Conservation (phyloP, 148 eudicot species). For the Rhododendron molle region DNA sequence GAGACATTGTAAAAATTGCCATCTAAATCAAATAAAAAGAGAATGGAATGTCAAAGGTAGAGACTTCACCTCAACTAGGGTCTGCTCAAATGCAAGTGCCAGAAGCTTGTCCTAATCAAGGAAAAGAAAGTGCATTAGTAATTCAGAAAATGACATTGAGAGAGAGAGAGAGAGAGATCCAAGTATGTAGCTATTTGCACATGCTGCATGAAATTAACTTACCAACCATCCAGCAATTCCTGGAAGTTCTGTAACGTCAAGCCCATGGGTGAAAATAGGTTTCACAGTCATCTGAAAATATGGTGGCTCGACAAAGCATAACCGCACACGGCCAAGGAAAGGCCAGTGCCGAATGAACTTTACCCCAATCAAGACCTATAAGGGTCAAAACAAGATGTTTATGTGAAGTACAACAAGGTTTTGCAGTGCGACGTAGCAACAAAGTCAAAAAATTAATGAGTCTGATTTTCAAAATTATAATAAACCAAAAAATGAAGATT, state of each 20-base stretch:
- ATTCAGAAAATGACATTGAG: background rate
- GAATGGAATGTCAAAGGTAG: background rate
- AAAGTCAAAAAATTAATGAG: background rate
- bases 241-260: conserved; percentile 88
- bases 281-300: conserved; percentile 92
- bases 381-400: conserved; percentile 3
- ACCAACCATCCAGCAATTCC: conserved; percentile 99
- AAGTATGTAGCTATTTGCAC: background rate
- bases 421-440: background rate
- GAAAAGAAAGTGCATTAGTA: conserved; percentile 7
- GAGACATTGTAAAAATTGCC: background rate
- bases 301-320: conserved; percentile 94
- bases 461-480: background rate
- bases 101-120: conserved; percentile 74
- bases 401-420: background rate
- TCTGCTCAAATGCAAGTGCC: conserved; percentile 82
- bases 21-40: background rate
- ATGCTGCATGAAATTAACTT: background rate
- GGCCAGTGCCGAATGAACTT: conserved; percentile 85
- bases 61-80: conserved; percentile 83
- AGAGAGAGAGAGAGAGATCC: background rate
- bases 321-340: conserved; percentile 74
- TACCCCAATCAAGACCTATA: conserved; percentile 85
- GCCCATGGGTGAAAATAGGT: conserved; percentile 73
- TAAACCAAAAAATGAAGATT: background rate